Evolutionary conservation across 352 stramenopile genomes (phyloP), one percentile per base, ranked within the genome.

Genomic region (Thalassiosira exigua): DNA sequence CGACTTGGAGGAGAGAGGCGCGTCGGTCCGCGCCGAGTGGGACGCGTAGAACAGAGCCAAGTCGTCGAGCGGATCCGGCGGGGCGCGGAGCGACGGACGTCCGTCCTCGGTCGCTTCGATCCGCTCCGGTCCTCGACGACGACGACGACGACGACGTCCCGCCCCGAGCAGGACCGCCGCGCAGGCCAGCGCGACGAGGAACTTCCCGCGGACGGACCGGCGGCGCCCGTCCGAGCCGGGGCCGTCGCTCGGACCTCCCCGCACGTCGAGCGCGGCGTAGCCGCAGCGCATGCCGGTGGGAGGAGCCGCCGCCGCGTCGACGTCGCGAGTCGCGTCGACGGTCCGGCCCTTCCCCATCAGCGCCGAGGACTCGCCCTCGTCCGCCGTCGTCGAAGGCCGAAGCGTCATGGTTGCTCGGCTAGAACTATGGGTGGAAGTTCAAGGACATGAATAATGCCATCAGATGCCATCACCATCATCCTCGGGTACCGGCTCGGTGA

Each of bases 1-100:
- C 21, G 68, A 71, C 14, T 60, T 71, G 56, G 54, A 39, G 1
- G 68, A 77, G 2, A 77, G 50, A 27, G 68, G 57, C 26, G 69
- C 68, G 57, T 62, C 36, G 36, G 14, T 44, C 36, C 14, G 36
- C 36, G 7, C 7, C 36, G 36, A 44, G 14, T 44, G 36, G n/a
- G n/a, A n/a, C n/a, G n/a, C n/a, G n/a, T n/a, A n/a, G n/a, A n/a
- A n/a, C n/a, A n/a, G n/a, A n/a, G n/a, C n/a, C n/a, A n/a, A n/a
- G n/a, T n/a, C n/a, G n/a, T n/a, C n/a, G n/a, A n/a, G n/a, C n/a
- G n/a, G n/a, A n/a, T n/a, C n/a, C n/a, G n/a, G n/a, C n/a, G n/a
- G n/a, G n/a, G n/a, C n/a, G n/a, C n/a, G n/a, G n/a, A n/a, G n/a
- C n/a, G n/a, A n/a, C n/a, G n/a, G n/a, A n/a, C n/a, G n/a, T n/a